Conservation (phyloP, 2,329 filamentous ascomycete genomes). For the Ceratocystis harringtonii region DNA sequence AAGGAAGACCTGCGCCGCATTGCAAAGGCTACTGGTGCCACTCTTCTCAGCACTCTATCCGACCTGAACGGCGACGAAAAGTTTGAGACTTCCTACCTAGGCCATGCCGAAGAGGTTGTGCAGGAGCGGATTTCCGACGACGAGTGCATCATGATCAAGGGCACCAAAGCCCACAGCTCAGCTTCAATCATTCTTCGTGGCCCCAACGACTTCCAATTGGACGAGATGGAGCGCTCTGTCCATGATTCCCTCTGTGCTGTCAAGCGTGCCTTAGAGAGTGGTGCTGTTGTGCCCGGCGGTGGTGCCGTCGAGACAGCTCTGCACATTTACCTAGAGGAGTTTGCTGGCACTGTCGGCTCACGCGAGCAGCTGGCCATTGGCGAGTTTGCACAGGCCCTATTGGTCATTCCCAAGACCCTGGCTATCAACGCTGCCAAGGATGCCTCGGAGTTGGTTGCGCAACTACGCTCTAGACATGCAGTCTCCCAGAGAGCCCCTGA, state of each 20-base stretch:
- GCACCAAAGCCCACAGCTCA: slow-evolving; percentile 84
- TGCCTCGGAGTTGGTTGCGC: slow-evolving; percentile 83
- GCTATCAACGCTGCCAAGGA: slow-evolving; percentile 97
- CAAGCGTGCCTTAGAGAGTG: slow-evolving; percentile 92
- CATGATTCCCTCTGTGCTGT: slow-evolving; percentile 95
- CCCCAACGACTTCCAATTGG: slow-evolving; percentile 87
- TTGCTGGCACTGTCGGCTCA: slow-evolving; percentile 90
- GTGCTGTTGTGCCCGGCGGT: slow-evolving; percentile 89
- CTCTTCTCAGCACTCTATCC: slow-evolving; percentile 79
- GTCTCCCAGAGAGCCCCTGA: slow-evolving; percentile 84
- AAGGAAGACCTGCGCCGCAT: slow-evolving; percentile 96
- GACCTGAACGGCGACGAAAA: slow-evolving; percentile 96
- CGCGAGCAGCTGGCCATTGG: slow-evolving; percentile 95
- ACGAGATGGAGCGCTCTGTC: slow-evolving; percentile 98
- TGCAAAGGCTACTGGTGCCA: slow-evolving; percentile 88
- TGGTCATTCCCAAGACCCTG: slow-evolving; percentile 89
- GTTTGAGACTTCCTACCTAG: slow-evolving; percentile 80
- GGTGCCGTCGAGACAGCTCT: slow-evolving; percentile 97
- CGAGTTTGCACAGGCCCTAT: slow-evolving; percentile 88
- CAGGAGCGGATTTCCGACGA: slow-evolving; percentile 98
- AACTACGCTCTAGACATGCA: slow-evolving; percentile 86
- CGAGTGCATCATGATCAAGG: slow-evolving; percentile 93
- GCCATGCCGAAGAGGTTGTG: slow-evolving; percentile 86
- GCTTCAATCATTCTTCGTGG: slow-evolving; percentile 93
- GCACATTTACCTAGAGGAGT: slow-evolving; percentile 98